These are phyloP conservation scores for Geoglossum cookeanum DNA, from an alignment of 2,329 filamentous ascomycete genomes.

Conservation along the genomic window DNA sequence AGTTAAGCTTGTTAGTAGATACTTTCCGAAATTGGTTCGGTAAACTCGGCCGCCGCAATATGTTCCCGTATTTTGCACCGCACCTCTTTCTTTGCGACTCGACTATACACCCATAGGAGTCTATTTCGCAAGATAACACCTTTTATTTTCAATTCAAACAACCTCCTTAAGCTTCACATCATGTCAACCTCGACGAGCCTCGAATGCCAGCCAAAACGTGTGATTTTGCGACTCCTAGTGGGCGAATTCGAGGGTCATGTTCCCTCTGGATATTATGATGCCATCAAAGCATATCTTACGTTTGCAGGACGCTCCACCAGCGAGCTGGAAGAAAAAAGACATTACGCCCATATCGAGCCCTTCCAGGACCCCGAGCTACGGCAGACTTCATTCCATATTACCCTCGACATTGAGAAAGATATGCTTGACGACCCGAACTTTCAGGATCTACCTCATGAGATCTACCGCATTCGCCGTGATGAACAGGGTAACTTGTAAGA, in stretches of 20 bases:
- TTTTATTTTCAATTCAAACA: background rate
- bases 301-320: conserved; percentile 7
- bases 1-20: no score
- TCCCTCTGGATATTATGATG: conserved; percentile 6
- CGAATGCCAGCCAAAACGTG: conserved; percentile 7
- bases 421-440: background rate
- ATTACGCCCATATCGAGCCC: conserved; percentile 9
- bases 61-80: no score
- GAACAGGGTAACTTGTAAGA: no score
- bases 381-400: no score
- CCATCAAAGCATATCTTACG: conserved; percentile 8
- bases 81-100: no score
- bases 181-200: background rate
- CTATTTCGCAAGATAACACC: background rate
- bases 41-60: no score
- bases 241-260: conserved; percentile 7
- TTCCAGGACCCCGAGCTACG: conserved; percentile 7
- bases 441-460: background rate
- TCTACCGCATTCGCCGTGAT: background rate
- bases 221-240: conserved; percentile 8
- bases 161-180: background rate
- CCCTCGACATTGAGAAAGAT: conserved; percentile 5
- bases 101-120: background rate
- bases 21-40: no score
- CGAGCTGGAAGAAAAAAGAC: conserved; percentile 8